Conservation (phyloP, 1,284 basidiomycete species). For the Tetrapyrgos nigripes region DNA sequence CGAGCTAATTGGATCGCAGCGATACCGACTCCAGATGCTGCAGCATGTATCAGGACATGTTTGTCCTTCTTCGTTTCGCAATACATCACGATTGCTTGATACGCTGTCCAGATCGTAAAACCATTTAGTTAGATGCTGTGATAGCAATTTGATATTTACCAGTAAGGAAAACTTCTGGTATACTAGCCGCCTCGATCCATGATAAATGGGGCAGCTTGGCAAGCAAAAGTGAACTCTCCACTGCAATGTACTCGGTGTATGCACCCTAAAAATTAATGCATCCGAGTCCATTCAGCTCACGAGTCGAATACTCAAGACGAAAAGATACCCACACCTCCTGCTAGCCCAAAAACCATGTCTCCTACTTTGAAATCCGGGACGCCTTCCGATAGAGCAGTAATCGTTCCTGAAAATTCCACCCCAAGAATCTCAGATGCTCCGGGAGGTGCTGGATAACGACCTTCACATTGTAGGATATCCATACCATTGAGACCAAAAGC, state of each 20-base stretch:
- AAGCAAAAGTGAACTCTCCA: slow-evolving; percentile 73
- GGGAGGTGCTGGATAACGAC: slow-evolving; percentile 81
- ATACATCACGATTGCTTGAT: slow-evolving; percentile 79
- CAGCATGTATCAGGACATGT: slow-evolving; percentile 88
- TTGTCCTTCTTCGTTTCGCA: slow-evolving; percentile 76
- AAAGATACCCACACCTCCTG: slow-evolving; percentile 45
- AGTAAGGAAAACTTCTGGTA: slow-evolving; percentile 89
- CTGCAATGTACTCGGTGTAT: slow-evolving; percentile 89
- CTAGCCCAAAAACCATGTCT: slow-evolving; percentile 91
- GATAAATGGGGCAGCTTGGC: slow-evolving; percentile 79
- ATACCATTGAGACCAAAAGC: slow-evolving; percentile 90
- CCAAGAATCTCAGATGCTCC: slow-evolving; percentile 84
- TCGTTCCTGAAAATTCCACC: slow-evolving; percentile 88
- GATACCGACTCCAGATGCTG: slow-evolving; percentile 89
- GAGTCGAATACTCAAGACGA: not conserved
- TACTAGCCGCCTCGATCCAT: slow-evolving; percentile 85
- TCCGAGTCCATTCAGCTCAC: slow-evolving; percentile 8
- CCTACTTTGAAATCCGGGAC: slow-evolving; percentile 70
- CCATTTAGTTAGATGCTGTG: no score
- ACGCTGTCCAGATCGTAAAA: slow-evolving; percentile 66
- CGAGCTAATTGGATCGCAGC: slow-evolving; percentile 92
- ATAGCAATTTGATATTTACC: slow-evolving; percentile 56
- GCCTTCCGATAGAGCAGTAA: slow-evolving; percentile 65
- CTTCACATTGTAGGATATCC: slow-evolving; percentile 84
- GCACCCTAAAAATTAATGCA: slow-evolving; percentile 71